These are phyloP conservation scores for Actinomortierella ambigua DNA, from an alignment of 371 early-diverging fungal genomes.

Conservation along the genomic window DNA sequence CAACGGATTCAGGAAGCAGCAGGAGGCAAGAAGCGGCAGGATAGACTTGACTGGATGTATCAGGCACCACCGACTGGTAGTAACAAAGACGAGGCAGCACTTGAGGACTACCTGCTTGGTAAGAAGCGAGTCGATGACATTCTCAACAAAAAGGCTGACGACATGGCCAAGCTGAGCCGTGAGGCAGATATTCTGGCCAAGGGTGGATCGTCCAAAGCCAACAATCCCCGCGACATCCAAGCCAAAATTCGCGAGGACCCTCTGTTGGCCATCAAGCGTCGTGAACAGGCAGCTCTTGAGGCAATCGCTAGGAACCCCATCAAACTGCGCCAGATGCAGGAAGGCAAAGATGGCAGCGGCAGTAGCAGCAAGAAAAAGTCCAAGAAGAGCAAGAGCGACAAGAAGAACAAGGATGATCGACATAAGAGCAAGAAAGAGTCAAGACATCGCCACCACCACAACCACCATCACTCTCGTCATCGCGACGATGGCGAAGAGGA, in stretches of 20 bases:
- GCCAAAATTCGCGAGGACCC: conserved; percentile 94
- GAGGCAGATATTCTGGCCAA: conserved; percentile 48
- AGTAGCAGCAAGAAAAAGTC: conserved; percentile 54
- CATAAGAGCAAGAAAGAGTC: conserved; percentile 15
- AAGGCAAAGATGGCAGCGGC: conserved; percentile 15
- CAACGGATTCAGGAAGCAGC: conserved; percentile 80
- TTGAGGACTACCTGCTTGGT: conserved; percentile 91
- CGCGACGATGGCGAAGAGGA: not conserved
- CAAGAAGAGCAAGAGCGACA: conserved; percentile 43
- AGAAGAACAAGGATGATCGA: conserved; percentile 25
- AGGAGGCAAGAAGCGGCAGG: conserved; percentile 73
- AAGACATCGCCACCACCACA: conserved; percentile 18
- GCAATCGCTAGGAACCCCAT: conserved; percentile 79
- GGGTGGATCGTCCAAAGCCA: conserved; percentile 62
- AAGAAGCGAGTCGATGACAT: conserved; percentile 81
- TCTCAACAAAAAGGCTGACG: conserved; percentile 54
- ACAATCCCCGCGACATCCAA: conserved; percentile 79
- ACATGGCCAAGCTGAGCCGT: conserved; percentile 50
- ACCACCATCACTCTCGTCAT: conserved; percentile 9
- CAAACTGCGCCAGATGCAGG: conserved; percentile 63
- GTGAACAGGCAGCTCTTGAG: conserved; percentile 84
- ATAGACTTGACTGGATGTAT: conserved; percentile 97
- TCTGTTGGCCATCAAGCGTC: conserved; percentile 81
- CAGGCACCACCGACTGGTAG: conserved; percentile 67
- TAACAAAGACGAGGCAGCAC: conserved; percentile 51